Conservation (phyloP, 2,329 filamentous ascomycete genomes). For the Magnaporthales sp. region DNA sequence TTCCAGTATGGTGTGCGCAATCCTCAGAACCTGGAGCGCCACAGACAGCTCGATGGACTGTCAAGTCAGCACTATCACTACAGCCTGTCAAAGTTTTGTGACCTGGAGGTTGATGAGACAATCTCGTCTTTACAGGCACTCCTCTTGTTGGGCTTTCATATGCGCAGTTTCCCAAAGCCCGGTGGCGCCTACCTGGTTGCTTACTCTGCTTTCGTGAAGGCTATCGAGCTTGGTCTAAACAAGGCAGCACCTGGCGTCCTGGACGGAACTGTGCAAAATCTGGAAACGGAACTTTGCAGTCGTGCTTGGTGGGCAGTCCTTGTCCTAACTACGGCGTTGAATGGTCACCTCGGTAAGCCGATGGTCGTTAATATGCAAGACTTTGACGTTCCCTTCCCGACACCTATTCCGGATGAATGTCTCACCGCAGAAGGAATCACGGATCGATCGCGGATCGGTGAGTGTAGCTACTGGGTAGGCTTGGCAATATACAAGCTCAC, state of each 20-base stretch:
- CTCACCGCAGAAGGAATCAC: conserved; percentile 54
- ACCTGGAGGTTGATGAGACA: conserved; percentile 52
- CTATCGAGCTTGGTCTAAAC: conserved; percentile 69
- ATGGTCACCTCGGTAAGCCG: conserved; percentile 67
- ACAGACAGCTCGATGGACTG: conserved; percentile 48
- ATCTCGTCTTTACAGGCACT: conserved; percentile 65
- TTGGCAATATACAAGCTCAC: conserved; percentile 57
- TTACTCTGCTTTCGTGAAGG: conserved; percentile 55
- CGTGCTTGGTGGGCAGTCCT: conserved; percentile 69
- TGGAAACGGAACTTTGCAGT: conserved; percentile 70
- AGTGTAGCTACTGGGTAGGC: conserved; percentile 60
- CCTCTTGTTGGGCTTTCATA: conserved; percentile 61
- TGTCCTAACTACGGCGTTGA: conserved; percentile 56
- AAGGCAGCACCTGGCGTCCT: conserved; percentile 39
- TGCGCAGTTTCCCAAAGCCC: conserved; percentile 71
- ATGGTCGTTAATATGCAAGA: conserved; percentile 68
- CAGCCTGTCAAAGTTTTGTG: conserved; percentile 57
- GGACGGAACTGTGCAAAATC: conserved; percentile 38
- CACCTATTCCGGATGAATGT: conserved; percentile 61
- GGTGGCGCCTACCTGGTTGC: conserved; percentile 64
- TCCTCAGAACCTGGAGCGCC: conserved; percentile 42
- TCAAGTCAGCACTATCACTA: conserved; percentile 77
- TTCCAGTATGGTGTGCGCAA: conserved; percentile 72
- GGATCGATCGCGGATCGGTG: conserved; percentile 41
- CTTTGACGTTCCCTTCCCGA: conserved; percentile 70